Conservation (phyloP, 2,329 filamentous ascomycete species). For the Venturia pyrina region DNA sequence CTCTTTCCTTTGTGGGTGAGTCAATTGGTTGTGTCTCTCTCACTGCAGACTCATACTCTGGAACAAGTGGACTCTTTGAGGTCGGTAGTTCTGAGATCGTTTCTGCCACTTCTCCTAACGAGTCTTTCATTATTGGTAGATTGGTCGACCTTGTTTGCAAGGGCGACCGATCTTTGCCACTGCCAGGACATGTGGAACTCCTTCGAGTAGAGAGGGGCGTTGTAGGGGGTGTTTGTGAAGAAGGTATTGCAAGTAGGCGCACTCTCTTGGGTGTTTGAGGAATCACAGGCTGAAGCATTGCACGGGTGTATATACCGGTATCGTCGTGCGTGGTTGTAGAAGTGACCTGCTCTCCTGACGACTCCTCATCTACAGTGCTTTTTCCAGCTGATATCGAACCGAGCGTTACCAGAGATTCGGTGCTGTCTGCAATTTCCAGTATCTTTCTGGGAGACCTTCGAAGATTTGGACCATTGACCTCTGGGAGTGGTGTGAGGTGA, state of each 20-base stretch:
- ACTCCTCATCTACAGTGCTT: neutral
- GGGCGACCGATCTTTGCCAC: neutral
- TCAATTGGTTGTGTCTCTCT: neutral
- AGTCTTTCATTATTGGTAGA: neutral
- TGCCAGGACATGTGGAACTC: neutral
- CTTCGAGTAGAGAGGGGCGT: conserved; percentile 4
- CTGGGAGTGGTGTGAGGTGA: neutral
- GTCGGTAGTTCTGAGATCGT: neutral
- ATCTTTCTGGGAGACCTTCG: neutral
- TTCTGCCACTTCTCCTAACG: neutral
- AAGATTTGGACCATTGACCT: neutral
- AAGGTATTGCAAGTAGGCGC: neutral
- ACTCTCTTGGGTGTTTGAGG: conserved; percentile 3
- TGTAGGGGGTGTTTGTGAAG: conserved; percentile 5
- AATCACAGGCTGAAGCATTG: neutral
- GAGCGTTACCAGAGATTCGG: neutral
- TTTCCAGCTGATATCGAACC: neutral
- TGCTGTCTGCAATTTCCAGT: neutral
- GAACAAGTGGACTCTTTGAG: neutral
- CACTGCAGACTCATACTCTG: neutral
- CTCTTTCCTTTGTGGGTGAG: conserved; percentile 1
- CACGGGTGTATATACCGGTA: neutral
- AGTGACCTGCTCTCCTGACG: neutral
- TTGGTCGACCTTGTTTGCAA: neutral
- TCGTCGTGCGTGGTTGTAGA: neutral